These are phyloP conservation scores for Geranium brycei DNA, from an alignment of 345 rosid species.

Conservation along the genomic window DNA sequence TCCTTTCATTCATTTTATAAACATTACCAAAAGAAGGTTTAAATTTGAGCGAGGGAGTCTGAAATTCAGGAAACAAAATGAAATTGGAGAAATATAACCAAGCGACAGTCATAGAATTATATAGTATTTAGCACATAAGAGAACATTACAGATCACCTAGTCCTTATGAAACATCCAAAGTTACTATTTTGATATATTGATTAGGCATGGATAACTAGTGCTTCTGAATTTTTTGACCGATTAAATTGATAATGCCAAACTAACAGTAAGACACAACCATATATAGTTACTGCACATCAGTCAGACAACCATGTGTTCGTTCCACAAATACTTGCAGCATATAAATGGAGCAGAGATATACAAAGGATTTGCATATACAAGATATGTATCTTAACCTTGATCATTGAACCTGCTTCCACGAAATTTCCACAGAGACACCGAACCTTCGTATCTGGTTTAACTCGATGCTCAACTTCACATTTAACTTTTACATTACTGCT, in stretches of 20 bases:
- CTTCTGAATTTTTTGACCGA: background rate
- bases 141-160: background rate
- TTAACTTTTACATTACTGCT: conserved; percentile 49
- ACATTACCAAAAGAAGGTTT: no score
- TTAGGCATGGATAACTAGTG: background rate
- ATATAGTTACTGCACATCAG: background rate
- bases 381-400: conserved; percentile 34
- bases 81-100: no score
- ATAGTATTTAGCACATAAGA: background rate
- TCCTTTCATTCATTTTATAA: no score
- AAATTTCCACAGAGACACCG: conserved; percentile 88
- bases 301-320: background rate
- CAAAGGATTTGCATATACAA: background rate
- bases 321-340: background rate
- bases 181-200: background rate
- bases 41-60: no score
- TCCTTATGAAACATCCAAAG: background rate
- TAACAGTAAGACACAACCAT: background rate
- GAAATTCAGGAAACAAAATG: no score
- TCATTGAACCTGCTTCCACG: conserved; percentile 57
- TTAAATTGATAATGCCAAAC: background rate
- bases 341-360: background rate
- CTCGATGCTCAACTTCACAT: conserved; percentile 49
- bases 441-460: conserved; percentile 46
- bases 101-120: no score